These are phyloP conservation scores for Lyophyllum atratum DNA, from an alignment of 768 basidiomycete genomes.

Conservation along the genomic window DNA sequence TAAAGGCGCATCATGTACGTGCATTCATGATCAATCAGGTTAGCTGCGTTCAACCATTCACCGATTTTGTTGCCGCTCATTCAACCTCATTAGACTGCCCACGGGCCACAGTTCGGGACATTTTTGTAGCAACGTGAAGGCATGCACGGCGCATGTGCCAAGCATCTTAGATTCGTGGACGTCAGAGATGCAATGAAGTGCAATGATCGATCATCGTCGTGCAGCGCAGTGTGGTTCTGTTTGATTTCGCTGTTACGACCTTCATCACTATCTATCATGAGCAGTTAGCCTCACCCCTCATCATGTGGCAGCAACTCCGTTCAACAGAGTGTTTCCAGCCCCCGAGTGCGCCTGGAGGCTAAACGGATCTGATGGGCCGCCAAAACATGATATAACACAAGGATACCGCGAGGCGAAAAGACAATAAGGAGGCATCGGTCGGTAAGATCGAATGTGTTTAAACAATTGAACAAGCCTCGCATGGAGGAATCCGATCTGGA, in stretches of 20 bases:
- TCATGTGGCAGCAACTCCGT: slow-evolving; percentile 3
- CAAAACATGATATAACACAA: slow-evolving; percentile 6
- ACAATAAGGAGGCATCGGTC: slow-evolving; percentile 40
- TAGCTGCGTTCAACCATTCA: no score
- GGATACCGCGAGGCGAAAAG: slow-evolving; percentile 28
- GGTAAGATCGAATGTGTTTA: slow-evolving; percentile 21
- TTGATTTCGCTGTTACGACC: not conserved
- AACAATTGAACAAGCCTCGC: slow-evolving; percentile 36
- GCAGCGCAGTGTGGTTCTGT: not conserved
- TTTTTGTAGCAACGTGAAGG: no score
- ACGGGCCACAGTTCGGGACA: no score
- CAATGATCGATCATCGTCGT: not conserved
- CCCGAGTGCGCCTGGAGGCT: not conserved
- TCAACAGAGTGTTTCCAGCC: not conserved
- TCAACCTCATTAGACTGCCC: no score
- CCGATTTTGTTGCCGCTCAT: no score
- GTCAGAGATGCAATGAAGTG: not conserved
- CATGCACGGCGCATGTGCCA: no score
- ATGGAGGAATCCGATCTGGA: slow-evolving; percentile 14
- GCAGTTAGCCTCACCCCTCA: not conserved
- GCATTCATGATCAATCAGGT: not conserved
- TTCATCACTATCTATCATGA: not conserved
- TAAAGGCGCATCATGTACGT: not conserved
- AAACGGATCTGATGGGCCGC: slow-evolving; percentile 17
- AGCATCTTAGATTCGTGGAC: no score